Percentiles rank a stretch among this genome's conserved stretches.
Evolutionary conservation across 75 land plant species (phyloP).

Genomic region (Cupressus sempervirens): DNA sequence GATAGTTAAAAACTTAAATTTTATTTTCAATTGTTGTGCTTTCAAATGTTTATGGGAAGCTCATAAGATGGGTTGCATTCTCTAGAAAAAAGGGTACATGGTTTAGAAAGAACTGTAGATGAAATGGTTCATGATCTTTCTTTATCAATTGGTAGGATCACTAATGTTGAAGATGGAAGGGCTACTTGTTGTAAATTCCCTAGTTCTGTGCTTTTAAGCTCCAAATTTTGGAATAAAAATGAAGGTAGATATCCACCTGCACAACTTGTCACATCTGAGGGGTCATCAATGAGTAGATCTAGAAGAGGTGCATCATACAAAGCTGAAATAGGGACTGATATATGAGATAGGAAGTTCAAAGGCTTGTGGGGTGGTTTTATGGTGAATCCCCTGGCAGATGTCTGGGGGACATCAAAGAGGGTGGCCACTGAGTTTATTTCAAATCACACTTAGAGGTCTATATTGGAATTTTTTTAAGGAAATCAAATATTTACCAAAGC

Average conservation of each 20-base stretch:
- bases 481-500: background rate
- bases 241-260: slow-evolving; percentile 33
- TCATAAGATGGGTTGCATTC: slow-evolving; percentile 61
- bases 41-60: slow-evolving; percentile 60
- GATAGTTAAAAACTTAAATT: background rate
- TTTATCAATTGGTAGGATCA: slow-evolving; percentile 43
- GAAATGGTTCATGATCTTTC: slow-evolving; percentile 59
- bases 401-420: slow-evolving; percentile 6
- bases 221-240: slow-evolving; percentile 60
- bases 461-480: background rate
- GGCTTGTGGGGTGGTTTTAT: slow-evolving; percentile 13
- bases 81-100: slow-evolving; percentile 56
- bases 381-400: slow-evolving; percentile 29
- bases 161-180: slow-evolving; percentile 14
- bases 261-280: slow-evolving; percentile 19
- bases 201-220: slow-evolving; percentile 59
- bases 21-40: background rate
- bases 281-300: background rate
- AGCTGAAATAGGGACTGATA: background rate
- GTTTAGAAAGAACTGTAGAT: slow-evolving; percentile 56
- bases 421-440: background rate
- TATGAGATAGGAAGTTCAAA: slow-evolving; percentile 6
- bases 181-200: slow-evolving; percentile 59
- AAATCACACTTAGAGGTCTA: background rate
- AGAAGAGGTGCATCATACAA: background rate